A percentile compares a stretch with the other conserved stretches of the same genome.
Evolutionary conservation across 2,329 filamentous ascomycete species (phyloP).

Genomic region (Arthrobotrys conoides): DNA sequence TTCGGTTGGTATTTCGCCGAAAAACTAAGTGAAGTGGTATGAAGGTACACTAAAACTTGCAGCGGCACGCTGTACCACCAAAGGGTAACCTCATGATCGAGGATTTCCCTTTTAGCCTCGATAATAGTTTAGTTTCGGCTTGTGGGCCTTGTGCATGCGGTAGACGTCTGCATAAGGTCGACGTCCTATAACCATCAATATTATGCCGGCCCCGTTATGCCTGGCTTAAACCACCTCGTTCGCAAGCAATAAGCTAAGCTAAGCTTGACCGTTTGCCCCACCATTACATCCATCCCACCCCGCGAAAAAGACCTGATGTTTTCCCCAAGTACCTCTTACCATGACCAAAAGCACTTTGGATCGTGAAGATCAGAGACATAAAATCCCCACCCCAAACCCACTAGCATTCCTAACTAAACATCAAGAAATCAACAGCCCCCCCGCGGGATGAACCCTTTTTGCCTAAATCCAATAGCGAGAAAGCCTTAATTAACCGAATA

Average conservation of each 20-base stretch:
- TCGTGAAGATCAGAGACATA: conserved; percentile 10
- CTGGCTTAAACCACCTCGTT: conserved; percentile 9
- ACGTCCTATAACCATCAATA: not conserved
- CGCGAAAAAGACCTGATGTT: conserved; percentile 7
- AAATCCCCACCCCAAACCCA: not conserved
- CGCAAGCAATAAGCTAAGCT: conserved; percentile 4
- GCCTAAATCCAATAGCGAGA: conserved; percentile 35
- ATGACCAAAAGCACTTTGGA: not conserved
- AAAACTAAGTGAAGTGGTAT: no score
- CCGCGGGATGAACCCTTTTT: conserved; percentile 53
- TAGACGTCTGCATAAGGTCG: not conserved
- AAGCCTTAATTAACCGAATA: conserved; percentile 45
- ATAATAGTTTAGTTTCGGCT: conserved; percentile 28
- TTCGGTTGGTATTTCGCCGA: conserved; percentile 55
- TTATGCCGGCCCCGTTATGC: conserved; percentile 21
- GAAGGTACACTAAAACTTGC: conserved; percentile 10
- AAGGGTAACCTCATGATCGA: conserved; percentile 42
- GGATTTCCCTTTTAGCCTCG: conserved; percentile 11
- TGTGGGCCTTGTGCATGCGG: not conserved
- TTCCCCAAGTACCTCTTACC: no score
- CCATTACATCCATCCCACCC: conserved; percentile 5
- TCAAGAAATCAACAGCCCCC: not conserved
- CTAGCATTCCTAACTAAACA: not conserved
- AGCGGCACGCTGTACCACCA: conserved; percentile 4
- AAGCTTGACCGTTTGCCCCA: conserved; percentile 22